phyloP scores from a whole-genome alignment of 305 asterid genomes.

The Fraxinus ornus region DNA sequence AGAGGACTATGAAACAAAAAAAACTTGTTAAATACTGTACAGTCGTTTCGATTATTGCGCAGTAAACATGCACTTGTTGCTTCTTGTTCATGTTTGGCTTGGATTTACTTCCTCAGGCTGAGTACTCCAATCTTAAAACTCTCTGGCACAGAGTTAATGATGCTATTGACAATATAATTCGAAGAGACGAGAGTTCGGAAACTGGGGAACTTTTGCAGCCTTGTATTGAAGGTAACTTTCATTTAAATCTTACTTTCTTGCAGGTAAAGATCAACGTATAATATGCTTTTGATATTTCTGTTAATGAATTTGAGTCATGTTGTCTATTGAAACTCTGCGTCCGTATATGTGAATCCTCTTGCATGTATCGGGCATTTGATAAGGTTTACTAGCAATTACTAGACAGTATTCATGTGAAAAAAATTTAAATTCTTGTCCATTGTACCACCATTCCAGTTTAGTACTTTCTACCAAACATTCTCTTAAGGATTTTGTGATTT shows the following conservation, averaged over 20 bases:
- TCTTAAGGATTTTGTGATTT: slow-evolving; percentile 1
- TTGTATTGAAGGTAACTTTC: slow-evolving; percentile 80
- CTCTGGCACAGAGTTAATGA: slow-evolving; percentile 81
- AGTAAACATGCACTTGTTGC: no score
- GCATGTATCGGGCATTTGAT: neutral
- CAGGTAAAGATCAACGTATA: slow-evolving; percentile 2
- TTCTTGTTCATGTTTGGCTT: no score
- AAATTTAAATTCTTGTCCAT: neutral
- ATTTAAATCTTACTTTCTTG: neutral
- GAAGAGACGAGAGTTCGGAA: slow-evolving; percentile 69
- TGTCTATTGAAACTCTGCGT: neutral
- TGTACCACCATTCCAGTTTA: neutral
- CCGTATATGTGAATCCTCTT: neutral
- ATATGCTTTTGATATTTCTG: neutral
- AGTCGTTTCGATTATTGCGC: no score
- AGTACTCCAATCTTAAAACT: slow-evolving; percentile 73
- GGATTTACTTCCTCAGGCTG: slow-evolving; percentile 50
- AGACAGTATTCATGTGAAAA: neutral
- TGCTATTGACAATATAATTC: slow-evolving; percentile 74
- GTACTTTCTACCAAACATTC: neutral
- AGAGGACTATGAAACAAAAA: no score
- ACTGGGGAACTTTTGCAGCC: slow-evolving; percentile 68
- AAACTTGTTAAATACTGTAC: no score
- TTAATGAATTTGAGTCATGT: neutral
- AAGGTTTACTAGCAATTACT: neutral